These are phyloP conservation scores for Dryadomyces quercivorus DNA, from an alignment of 2,329 filamentous ascomycete species.

Conservation along the genomic window DNA sequence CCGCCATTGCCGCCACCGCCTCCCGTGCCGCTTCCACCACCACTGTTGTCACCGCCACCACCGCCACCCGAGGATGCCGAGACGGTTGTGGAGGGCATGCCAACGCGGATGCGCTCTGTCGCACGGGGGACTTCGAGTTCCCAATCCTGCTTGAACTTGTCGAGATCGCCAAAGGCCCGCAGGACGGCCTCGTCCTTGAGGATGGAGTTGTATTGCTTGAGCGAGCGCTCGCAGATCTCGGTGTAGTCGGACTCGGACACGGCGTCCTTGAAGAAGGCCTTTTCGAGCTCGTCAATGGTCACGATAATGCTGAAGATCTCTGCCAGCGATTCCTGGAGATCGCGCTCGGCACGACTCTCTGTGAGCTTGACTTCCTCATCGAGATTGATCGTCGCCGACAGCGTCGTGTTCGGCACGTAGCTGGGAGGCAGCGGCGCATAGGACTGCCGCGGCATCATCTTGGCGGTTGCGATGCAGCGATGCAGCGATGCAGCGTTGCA, in stretches of 20 bases:
- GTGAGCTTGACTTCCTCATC: conserved; percentile 96
- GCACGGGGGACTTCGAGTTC: conserved; percentile 93
- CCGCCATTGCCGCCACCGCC: conserved; percentile 38
- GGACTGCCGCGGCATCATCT: conserved; percentile 49
- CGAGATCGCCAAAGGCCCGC: conserved; percentile 75
- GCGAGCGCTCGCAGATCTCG: conserved; percentile 82
- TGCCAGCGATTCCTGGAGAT: conserved; percentile 88
- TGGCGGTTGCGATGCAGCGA: conserved; percentile 14
- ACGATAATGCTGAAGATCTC: conserved; percentile 97
- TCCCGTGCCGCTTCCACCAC: conserved; percentile 30
- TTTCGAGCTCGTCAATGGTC: conserved; percentile 88
- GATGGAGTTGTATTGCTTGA: conserved; percentile 96
- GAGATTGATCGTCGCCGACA: conserved; percentile 83
- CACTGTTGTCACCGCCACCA: conserved; percentile 39
- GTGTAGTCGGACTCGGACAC: conserved; percentile 88
- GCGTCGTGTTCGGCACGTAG: conserved; percentile 73
- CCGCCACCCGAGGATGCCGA: conserved; percentile 30
- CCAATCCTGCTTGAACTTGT: conserved; percentile 86
- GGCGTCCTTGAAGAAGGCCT: conserved; percentile 92
- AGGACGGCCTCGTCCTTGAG: conserved; percentile 83
- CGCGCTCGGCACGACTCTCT: conserved; percentile 74
- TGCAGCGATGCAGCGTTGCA: too few species aligned
- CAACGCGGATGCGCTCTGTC: conserved; percentile 82
- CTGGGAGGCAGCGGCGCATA: conserved; percentile 86
- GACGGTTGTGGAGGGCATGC: conserved; percentile 75